Conservation (phyloP, 345 rosid genomes). For the Murraya koenigii region DNA sequence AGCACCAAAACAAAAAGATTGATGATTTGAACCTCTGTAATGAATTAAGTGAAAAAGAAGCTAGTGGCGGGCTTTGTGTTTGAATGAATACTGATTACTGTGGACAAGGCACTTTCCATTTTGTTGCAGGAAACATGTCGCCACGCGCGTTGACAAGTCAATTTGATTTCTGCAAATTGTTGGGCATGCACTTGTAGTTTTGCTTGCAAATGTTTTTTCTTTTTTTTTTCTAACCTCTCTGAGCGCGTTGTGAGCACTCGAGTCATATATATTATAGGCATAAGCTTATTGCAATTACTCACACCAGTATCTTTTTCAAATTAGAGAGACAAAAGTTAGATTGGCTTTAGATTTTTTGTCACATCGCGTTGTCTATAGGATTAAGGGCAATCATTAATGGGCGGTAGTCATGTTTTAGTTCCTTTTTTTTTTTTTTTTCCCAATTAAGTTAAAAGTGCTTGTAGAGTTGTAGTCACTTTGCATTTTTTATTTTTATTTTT, state of each 20-base stretch:
- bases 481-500: too few relatives aligned
- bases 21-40: conserved; percentile 21
- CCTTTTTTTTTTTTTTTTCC: too few relatives aligned
- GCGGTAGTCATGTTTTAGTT: not conserved
- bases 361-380: not conserved
- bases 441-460: too few relatives aligned
- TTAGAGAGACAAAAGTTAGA: not conserved
- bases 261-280: too few relatives aligned
- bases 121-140: conserved; percentile 26
- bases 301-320: not conserved
- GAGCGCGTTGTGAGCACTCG: not conserved
- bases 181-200: not conserved
- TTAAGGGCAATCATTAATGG: not conserved
- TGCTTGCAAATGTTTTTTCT: not conserved
- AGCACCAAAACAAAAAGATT: not conserved
- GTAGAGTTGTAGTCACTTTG: too few relatives aligned
- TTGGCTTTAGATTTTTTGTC: not conserved
- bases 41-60: conserved; percentile 6
- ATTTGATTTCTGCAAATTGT: conserved; percentile 18
- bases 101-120: conserved; percentile 1
- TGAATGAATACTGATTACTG: conserved; percentile 35
- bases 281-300: not conserved
- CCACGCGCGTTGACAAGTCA: conserved; percentile 60
- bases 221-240: too few relatives aligned
- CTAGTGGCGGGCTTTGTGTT: conserved; percentile 58